Base-by-base conservation (phyloP, 768 basidiomycete species). In the Russula abietina region DNA sequence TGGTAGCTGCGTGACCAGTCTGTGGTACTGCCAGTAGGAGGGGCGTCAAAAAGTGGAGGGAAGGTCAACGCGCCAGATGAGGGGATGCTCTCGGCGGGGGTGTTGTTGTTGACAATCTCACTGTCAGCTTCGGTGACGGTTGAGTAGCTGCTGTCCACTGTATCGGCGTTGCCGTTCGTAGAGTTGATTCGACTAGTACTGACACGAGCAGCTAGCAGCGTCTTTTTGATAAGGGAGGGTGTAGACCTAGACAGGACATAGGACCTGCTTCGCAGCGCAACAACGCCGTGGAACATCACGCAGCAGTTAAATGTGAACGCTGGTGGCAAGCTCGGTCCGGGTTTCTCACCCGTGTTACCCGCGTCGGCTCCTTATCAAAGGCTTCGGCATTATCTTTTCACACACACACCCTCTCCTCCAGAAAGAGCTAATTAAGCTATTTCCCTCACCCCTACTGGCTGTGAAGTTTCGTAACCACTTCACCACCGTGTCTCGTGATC, bases 1-100 rank as follows among this genome's bases (percentile, higher is more conserved):
- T 84, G 77, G 71, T 92, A 98, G 70, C 87, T 89, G 70, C 82
- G 87, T 1, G 91, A 90, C 95, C 95, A 98, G 73, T 98, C 91
- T 1, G 82, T 88, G n/a, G 68, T 36, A 5, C 68, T 50, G 45
- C 59, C 65, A 4, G 50, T 39, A 32, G 61, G 59, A 39, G 61
- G 57, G n/a, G 61, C 52, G 10, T 65, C 60, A 2, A 65, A 45
- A 10, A 67, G 64, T 0, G 70, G 66, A 11, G 69, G 59, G 2
- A 63, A 64, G 4, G 61, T 56, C 55, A 64, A 66, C 55, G 69
- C 67, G 12, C 64, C 68, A 16, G 70, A 68, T 24, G 68, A 62
- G 16, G 69, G 64, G 8, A 63, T 26, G 19, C 60, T 67, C 33
- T 67, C 66, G 16, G 66, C 59, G 32, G 67, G 71, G n/a, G 61